Evolutionary conservation across 1,284 basidiomycete genomes (phyloP), one percentile per base, ranked within the genome.

Genomic region (Malassezia vespertilionis): DNA sequence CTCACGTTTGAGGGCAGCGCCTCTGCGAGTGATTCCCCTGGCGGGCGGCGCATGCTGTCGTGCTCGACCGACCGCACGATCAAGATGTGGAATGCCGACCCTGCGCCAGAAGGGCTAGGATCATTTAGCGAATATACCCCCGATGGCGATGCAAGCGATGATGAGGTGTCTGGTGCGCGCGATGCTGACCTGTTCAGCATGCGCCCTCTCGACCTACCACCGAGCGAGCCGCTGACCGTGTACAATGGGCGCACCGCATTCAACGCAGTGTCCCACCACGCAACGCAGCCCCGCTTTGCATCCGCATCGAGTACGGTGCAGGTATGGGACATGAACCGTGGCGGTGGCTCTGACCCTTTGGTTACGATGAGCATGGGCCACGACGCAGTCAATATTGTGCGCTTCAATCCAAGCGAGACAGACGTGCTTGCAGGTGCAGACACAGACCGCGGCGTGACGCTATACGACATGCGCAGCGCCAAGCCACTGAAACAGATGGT

Each of bases 401-500:
- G 82, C 36, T 99, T 96, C 76, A 96, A 96, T 71, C 80, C 85
- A 61, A 85, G 84, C 54, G 93, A 97, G 74, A 79, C 85, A 14
- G 89, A 86, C 33, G 83, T 97, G 1, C 78, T 99, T 8, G 91
- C 89, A 2, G 86, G 84, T 66, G 82, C 91, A 41, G 91, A 91
- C 15, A 86, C 83, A 34, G 91, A 97, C 71, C 79, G 93, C 40
- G 90, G 89, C 21, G 87, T 97, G 72, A 89, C 86, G 2, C 75
- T 99, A 20, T 97, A 97, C 71, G 91, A 99, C 65, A 82, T 96
- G 54, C 80, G 93, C 21, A 93, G 88, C 10, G 88, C 87, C 35
- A 93, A 93, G 72, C 88, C 93, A 1, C 83, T 96, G 68, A 78
- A 88, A 31, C 76, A 88, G 47, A 78, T 93, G 20, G 77, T 91